phyloP scores from a whole-genome alignment of 2,329 filamentous ascomycete genomes.

The Sporothrix schenckii region DNA sequence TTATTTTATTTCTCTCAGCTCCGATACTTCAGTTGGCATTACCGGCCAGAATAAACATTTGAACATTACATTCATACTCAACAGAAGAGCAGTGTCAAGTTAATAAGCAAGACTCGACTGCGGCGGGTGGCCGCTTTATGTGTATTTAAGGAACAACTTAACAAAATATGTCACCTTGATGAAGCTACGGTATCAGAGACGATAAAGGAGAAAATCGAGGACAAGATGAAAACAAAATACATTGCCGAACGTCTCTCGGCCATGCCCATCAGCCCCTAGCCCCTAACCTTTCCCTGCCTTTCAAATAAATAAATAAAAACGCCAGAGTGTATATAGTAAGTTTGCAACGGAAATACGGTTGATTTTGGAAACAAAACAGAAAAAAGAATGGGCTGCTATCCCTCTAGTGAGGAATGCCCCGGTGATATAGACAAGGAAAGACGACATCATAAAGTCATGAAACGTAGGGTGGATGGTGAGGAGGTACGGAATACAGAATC shows the following conservation, averaged over 20 bases:
- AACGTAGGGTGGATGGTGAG: background rate
- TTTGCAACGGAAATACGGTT: background rate
- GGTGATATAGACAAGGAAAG: slow-evolving; percentile 20
- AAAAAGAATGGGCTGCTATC: background rate
- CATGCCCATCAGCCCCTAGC: background rate
- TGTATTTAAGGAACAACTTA: slow-evolving; percentile 7
- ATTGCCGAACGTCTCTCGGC: background rate
- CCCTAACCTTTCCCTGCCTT: slow-evolving; percentile 1
- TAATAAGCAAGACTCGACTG: background rate
- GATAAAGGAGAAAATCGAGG: background rate
- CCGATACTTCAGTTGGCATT: background rate
- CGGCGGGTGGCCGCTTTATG: slow-evolving; percentile 12
- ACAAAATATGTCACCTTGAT: slow-evolving; percentile 4
- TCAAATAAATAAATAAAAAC: background rate
- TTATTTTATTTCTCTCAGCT: background rate
- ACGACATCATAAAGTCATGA: slow-evolving; percentile 24
- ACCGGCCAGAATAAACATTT: background rate
- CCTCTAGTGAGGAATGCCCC: background rate
- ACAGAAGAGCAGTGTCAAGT: background rate
- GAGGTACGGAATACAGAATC: background rate
- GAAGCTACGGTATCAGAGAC: slow-evolving; percentile 12
- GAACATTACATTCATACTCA: background rate
- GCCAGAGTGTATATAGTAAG: slow-evolving; percentile 14
- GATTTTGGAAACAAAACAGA: background rate
- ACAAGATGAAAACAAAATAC: background rate